phyloP scores from a whole-genome alignment of 2,329 filamentous ascomycete genomes.

The Pestalotiopsis sp. region DNA sequence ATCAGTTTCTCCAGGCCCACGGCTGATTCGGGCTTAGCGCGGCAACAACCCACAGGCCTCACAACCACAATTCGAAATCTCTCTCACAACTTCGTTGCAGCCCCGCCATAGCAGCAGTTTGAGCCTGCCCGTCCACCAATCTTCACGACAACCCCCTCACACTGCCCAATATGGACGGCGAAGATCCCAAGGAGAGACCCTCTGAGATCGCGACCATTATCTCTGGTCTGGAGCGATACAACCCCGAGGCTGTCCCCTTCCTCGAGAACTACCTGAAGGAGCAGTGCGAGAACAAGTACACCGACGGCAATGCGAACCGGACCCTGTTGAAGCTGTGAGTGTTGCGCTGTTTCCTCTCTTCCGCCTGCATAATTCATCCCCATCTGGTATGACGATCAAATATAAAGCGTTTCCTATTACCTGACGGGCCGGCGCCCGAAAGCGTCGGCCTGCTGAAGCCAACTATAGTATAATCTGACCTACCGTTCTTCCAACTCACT shows the following conservation, averaged over 20 bases:
- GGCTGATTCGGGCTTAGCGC: conserved; percentile 18
- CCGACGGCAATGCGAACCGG: conserved; percentile 96
- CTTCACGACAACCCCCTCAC: conserved; percentile 10
- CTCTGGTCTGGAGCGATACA: conserved; percentile 97
- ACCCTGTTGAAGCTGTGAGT: conserved; percentile 96
- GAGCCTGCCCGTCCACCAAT: not conserved
- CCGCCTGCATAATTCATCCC: conserved; percentile 18
- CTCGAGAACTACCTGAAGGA: conserved; percentile 94
- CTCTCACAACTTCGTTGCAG: conserved; percentile 20
- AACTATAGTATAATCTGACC: conserved; percentile 78
- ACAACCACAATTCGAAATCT: conserved; percentile 33
- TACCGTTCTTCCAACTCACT: conserved; percentile 4
- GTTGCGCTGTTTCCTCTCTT: conserved; percentile 17
- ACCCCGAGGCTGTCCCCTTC: conserved; percentile 90
- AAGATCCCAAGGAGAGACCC: conserved; percentile 89
- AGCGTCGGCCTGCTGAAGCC: conserved; percentile 66
- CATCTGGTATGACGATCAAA: conserved; percentile 69
- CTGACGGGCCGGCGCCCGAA: conserved; percentile 69
- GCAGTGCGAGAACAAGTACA: conserved; percentile 93
- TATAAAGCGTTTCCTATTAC: conserved; percentile 98
- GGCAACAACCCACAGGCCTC: conserved; percentile 8
- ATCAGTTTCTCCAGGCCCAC: conserved; percentile 11
- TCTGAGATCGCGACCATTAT: conserved; percentile 92
- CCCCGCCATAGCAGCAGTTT: conserved; percentile 28
- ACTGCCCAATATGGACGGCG: conserved; percentile 63